Base-by-base conservation (phyloP, 306 rosid species). In the Dalbergia oliveri region DNA sequence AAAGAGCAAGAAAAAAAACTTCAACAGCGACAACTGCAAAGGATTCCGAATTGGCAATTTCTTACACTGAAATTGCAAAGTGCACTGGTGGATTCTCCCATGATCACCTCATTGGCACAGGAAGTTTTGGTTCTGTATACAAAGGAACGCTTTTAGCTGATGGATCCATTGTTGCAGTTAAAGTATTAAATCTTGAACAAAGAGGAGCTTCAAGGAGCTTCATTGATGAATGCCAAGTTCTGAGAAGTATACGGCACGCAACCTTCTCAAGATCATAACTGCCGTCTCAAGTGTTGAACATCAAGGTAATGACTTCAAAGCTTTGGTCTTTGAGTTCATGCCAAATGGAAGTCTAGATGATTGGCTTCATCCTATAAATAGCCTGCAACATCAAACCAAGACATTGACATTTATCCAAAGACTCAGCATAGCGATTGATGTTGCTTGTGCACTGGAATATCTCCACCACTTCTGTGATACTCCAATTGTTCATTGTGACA, bases 161-260 rank as follows among this genome's bases (percentile, higher is more conserved):
- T 34, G 78, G 76, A 72, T 11, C 59, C 16, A 0, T 5, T 15
- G 70, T 84, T 6, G 89, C 85, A 9, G 18, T 87, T 44, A 89
- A 87, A 73, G 88, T 89, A 31, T 57, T 89, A 9, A 73, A 85
- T 80, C 87, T 83, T 81, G 60, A 74, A 59, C 84, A 70, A 57
- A 79, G 31, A 60, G 88, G 88, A 43, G 92, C 26, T 88, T 88
- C 72, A 53, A 60, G 88, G 88, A 43, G 92, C 26, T 88, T 88
- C 72, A 53, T 79, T 4, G 75, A 72, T 2, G 88, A 88, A 79
- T 86, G 91, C 71, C 66, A 21, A 16, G 88, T 79, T 12, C 35
- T 86, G 3, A 71, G 85, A 67, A 51, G 31, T 58, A 81, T 67
- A 31, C 69, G 85, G 34, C 89, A 88, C 73, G 79, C 0, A 88